phyloP scores from a whole-genome alignment of 805 yeast species.

The Candida anglica region DNA sequence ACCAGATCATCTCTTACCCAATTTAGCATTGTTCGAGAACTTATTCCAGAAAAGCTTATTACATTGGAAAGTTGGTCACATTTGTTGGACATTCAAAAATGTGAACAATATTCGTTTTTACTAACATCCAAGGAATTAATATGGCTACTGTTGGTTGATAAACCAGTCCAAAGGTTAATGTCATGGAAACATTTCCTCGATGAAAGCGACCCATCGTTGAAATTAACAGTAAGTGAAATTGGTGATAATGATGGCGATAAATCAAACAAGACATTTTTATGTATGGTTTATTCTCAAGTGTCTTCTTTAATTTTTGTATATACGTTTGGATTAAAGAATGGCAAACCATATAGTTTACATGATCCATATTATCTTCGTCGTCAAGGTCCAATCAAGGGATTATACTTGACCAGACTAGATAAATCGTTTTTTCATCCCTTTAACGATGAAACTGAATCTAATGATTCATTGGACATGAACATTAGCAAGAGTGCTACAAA shows the following conservation, averaged over 20 bases:
- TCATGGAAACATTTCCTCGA: slow-evolving; percentile 73
- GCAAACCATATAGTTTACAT: slow-evolving; percentile 21
- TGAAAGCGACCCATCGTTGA: slow-evolving; percentile 51
- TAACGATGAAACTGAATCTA: slow-evolving; percentile 6
- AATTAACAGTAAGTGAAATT: slow-evolving; percentile 26
- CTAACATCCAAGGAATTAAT: slow-evolving; percentile 67
- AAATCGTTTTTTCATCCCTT: slow-evolving; percentile 5
- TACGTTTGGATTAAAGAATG: slow-evolving; percentile 25
- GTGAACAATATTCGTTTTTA: slow-evolving; percentile 38
- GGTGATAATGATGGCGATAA: slow-evolving; percentile 11
- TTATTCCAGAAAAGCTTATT: slow-evolving; percentile 22
- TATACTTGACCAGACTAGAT: slow-evolving; percentile 5
- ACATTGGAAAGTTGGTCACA: slow-evolving; percentile 53
- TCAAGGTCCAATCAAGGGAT: neutral
- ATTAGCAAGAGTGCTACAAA: neutral
- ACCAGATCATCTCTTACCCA: slow-evolving; percentile 43
- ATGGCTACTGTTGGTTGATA: slow-evolving; percentile 37
- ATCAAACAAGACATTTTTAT: slow-evolving; percentile 11
- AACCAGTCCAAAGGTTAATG: slow-evolving; percentile 42
- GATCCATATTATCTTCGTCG: slow-evolving; percentile 25
- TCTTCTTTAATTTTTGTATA: slow-evolving; percentile 27
- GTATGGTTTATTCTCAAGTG: slow-evolving; percentile 23
- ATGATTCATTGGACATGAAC: slow-evolving; percentile 1
- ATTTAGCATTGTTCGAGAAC: slow-evolving; percentile 16
- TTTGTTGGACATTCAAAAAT: slow-evolving; percentile 41